Evolutionary conservation across 345 rosid species (phyloP).

Genomic region (Corchorus capsularis): DNA sequence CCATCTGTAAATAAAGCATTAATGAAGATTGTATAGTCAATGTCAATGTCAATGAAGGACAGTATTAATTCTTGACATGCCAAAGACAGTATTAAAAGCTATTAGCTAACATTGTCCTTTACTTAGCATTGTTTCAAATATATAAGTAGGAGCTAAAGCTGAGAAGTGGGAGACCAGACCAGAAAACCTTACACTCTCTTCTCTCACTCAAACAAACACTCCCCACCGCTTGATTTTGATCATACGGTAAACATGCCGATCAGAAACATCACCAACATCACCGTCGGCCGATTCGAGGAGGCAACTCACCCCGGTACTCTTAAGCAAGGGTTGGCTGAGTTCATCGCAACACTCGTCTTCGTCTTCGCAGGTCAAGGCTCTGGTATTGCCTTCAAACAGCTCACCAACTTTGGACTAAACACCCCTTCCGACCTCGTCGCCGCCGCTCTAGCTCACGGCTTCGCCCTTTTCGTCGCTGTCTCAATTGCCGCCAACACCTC

Average conservation of each 20-base stretch:
- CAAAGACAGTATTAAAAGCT: no score
- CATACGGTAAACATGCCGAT: slow-evolving; percentile 62
- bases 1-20: no score
- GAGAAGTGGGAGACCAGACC: slow-evolving; percentile 28
- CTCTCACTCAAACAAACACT: neutral
- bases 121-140: no score
- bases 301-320: slow-evolving; percentile 68
- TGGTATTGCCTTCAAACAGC: slow-evolving; percentile 87
- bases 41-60: no score
- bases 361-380: slow-evolving; percentile 94
- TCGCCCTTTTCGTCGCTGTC: slow-evolving; percentile 79
- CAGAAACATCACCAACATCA: slow-evolving; percentile 82
- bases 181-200: no score
- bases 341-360: slow-evolving; percentile 75
- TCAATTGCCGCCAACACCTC: slow-evolving; percentile 83
- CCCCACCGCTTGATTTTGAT: slow-evolving; percentile 8
- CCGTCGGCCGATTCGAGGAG: slow-evolving; percentile 70
- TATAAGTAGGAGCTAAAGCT: slow-evolving; percentile 31
- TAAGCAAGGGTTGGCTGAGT: slow-evolving; percentile 87
- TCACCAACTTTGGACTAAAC: slow-evolving; percentile 63
- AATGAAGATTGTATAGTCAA: no score
- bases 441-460: slow-evolving; percentile 77
- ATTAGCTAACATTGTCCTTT: no score
- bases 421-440: slow-evolving; percentile 80
- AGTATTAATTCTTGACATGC: no score